These are phyloP conservation scores for Coemansia erecta DNA, from an alignment of 192 early-diverging fungal species.

Conservation along the genomic window DNA sequence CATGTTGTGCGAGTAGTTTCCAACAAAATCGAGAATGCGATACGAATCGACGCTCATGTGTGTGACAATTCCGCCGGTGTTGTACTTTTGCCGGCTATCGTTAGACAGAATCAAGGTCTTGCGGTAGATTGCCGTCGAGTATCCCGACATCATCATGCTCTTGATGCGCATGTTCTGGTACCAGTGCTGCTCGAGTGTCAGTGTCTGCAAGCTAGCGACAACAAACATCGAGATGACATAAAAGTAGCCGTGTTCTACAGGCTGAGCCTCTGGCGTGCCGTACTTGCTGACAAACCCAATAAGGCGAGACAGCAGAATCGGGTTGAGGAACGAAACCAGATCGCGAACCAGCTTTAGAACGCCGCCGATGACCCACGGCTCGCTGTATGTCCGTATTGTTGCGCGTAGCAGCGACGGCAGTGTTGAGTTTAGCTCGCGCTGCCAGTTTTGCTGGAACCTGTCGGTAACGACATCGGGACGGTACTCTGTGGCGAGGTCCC, in stretches of 20 bases:
- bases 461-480: constrained; percentile 63
- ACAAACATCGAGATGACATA: constrained; percentile 84
- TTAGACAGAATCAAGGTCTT: constrained; percentile 86
- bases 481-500: constrained; percentile 65
- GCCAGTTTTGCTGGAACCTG: constrained; percentile 76
- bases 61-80: constrained; percentile 77
- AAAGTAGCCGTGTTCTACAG: constrained; percentile 72
- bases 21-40: constrained; percentile 64
- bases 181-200: constrained; percentile 92
- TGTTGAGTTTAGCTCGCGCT: constrained; percentile 60
- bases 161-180: constrained; percentile 80
- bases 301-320: constrained; percentile 74
- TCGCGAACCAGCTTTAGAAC: constrained; percentile 84
- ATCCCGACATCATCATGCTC: constrained; percentile 74
- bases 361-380: constrained; percentile 69
- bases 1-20: constrained; percentile 73
- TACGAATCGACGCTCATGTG: constrained; percentile 76
- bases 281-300: constrained; percentile 68
- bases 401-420: constrained; percentile 73
- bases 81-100: constrained; percentile 77
- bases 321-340: constrained; percentile 79
- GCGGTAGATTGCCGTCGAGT: constrained; percentile 86
- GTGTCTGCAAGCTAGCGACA: constrained; percentile 76
- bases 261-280: constrained; percentile 55
- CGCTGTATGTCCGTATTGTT: constrained; percentile 65